A percentile compares a stretch with the other conserved stretches of the same genome.
Evolutionary conservation across 2,329 filamentous ascomycete species (phyloP).

Genomic region (Graphilbum ipis-grandicollis): DNA sequence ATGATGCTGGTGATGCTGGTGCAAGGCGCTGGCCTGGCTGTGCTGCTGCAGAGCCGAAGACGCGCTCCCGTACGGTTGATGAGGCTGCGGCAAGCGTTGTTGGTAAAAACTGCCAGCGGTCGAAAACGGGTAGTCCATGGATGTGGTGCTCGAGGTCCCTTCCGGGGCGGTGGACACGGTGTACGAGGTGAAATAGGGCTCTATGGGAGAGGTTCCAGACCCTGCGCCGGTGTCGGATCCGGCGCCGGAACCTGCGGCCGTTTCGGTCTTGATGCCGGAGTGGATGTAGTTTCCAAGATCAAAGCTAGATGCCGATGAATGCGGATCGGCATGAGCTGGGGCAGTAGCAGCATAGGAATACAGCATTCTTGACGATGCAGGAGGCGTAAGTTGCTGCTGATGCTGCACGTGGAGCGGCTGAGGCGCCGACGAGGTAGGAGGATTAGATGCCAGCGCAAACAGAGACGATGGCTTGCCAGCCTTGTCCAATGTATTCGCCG

Average conservation of each 20-base stretch:
- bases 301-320: constrained; percentile 19
- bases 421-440: background rate
- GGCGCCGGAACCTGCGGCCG: no score
- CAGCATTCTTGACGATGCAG: constrained; percentile 28
- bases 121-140: constrained; percentile 3
- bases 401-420: background rate
- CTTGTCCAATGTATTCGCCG: constrained; percentile 7
- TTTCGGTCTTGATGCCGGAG: constrained; percentile 10
- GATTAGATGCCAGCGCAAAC: constrained; percentile 18
- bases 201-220: constrained; percentile 14
- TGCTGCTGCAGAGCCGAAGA: background rate
- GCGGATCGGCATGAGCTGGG: constrained; percentile 25
- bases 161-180: constrained; percentile 16
- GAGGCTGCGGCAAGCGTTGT: constrained; percentile 8
- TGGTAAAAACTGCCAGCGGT: constrained; percentile 9
- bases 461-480: constrained; percentile 19
- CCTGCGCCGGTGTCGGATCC: no score
- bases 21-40: background rate
- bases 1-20: background rate
- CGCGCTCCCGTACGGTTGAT: background rate
- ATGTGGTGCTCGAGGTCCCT: background rate
- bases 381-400: constrained; percentile 28
- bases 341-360: constrained; percentile 24
- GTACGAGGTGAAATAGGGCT: constrained; percentile 20
- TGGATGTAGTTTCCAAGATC: constrained; percentile 18